Base-by-base conservation (phyloP, 2,329 filamentous ascomycete species). In the Colletotrichum sp. region DNA sequence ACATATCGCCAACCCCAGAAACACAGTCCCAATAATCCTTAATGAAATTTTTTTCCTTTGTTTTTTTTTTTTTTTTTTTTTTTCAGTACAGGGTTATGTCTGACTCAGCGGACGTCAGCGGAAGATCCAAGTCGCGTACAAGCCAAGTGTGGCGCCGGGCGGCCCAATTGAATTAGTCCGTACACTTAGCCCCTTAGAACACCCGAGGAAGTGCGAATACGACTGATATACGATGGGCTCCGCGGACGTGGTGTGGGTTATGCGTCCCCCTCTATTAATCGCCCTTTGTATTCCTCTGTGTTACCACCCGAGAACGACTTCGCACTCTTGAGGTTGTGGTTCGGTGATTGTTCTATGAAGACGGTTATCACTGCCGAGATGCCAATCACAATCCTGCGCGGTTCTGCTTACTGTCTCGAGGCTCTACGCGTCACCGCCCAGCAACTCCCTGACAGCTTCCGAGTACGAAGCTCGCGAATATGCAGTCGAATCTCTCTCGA, bases 401-500 rank as follows among this genome's bases (percentile, higher is more conserved):
- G 30, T 59, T 39, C 39, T 39, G 39, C 39, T 39, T 21, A 60
- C 28, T 36, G 59, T 26, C 64, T n/a, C 64, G 32, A 68, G 64
- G 52, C 60, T 43, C 28, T 52, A 34, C 60, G 15, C 48, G 15
- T 34, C n/a, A 15, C 32, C 24, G 21, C 48, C 15, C 60, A 52
- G 30, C 21, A 5, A 34, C 13, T 18, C 43, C 60, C 39, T 43
- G 70, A 36, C 34, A 26, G 36, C 32, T 43, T 15, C 57, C 70
- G 64, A 75, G 57, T 73, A 68, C 73, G 73, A 75, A 75, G 57
- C 57, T 30, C 64, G 32, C 73, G 73, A 73, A 73, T 15, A 75
- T 75, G 73, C 73, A 75, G 64, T 68, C 73, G 26, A 74, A 76
- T 64, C 32, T 71, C 21, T 76, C 76, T 21, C 71, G 76, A 36